phyloP scores from a whole-genome alignment of 2,329 filamentous ascomycete species.

The Colletotrichum paranaense region DNA sequence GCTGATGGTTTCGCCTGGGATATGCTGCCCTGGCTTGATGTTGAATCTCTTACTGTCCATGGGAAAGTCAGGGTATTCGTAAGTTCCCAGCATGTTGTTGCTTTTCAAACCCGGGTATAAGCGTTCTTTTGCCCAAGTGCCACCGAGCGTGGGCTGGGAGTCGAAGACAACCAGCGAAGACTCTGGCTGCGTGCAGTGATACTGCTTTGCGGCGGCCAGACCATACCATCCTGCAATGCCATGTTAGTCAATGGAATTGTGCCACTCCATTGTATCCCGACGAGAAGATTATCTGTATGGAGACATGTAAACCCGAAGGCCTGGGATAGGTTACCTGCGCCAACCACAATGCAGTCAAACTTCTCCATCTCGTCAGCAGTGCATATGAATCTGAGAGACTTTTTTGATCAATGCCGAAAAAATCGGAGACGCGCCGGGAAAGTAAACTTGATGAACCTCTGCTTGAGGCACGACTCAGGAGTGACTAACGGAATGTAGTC shows the following conservation, averaged over 20 bases:
- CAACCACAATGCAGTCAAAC: constrained; percentile 59
- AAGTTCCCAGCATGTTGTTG: constrained; percentile 80
- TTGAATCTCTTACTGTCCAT: constrained; percentile 69
- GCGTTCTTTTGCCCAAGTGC: constrained; percentile 75
- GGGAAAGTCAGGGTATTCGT: constrained; percentile 79
- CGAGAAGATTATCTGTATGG: neutral
- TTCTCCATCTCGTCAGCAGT: constrained; percentile 49
- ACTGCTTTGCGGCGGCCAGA: constrained; percentile 70
- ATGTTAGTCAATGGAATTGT: neutral
- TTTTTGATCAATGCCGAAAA: neutral
- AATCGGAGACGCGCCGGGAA: neutral
- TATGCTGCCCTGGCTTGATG: constrained; percentile 56
- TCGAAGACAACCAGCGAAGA: constrained; percentile 70
- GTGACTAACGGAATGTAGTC: neutral
- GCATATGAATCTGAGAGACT: neutral
- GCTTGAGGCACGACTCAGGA: neutral
- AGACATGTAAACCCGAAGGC: neutral
- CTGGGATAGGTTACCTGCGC: constrained; percentile 61
- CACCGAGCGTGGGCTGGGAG: constrained; percentile 67
- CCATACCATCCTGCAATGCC: constrained; percentile 60
- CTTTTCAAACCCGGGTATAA: constrained; percentile 77
- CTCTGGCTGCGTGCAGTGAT: constrained; percentile 66
- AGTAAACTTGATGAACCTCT: neutral
- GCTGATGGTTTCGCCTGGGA: constrained; percentile 58
- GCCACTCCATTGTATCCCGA: neutral